Conservation (phyloP, 352 stramenopile species). For the Phytophthora pistaciae region DNA sequence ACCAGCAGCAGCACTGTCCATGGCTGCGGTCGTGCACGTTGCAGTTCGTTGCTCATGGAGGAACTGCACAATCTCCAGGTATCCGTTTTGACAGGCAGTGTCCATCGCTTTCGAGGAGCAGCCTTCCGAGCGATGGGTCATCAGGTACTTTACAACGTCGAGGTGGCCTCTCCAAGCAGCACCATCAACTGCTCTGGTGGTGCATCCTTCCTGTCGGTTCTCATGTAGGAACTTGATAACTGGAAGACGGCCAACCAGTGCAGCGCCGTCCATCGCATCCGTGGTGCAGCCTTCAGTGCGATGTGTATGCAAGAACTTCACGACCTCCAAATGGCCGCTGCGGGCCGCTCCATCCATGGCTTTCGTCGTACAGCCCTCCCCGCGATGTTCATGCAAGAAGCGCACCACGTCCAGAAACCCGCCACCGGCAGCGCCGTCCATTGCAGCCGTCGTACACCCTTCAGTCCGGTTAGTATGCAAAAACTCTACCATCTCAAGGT, state of each 20-base stretch:
- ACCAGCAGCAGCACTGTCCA: conserved; percentile 43
- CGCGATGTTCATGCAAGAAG: conserved; percentile 42
- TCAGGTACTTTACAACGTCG: conserved; percentile 43
- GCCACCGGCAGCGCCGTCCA: conserved; percentile 42
- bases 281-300: conserved; percentile 44
- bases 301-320: conserved; percentile 38
- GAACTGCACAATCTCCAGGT: conserved; percentile 34
- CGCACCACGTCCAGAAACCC: conserved; percentile 41
- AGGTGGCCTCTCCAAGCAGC: conserved; percentile 44
- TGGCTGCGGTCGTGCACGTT: conserved; percentile 35
- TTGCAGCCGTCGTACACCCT: conserved; percentile 41
- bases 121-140: conserved; percentile 36
- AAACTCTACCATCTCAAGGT: conserved; percentile 37
- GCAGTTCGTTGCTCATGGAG: conserved; percentile 30
- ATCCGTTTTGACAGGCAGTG: conserved; percentile 40
- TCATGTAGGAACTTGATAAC: conserved; percentile 49
- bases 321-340: conserved; percentile 36
- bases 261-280: conserved; percentile 49
- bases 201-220: conserved; percentile 42
- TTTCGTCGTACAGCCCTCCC: conserved; percentile 40
- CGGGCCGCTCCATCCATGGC: conserved; percentile 47
- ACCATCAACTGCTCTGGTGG: conserved; percentile 38
- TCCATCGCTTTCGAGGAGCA: conserved; percentile 45
- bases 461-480: conserved; percentile 35
- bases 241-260: conserved; percentile 35